Base-by-base conservation (phyloP, 768 basidiomycete genomes). In the Tricholoma terreum region DNA sequence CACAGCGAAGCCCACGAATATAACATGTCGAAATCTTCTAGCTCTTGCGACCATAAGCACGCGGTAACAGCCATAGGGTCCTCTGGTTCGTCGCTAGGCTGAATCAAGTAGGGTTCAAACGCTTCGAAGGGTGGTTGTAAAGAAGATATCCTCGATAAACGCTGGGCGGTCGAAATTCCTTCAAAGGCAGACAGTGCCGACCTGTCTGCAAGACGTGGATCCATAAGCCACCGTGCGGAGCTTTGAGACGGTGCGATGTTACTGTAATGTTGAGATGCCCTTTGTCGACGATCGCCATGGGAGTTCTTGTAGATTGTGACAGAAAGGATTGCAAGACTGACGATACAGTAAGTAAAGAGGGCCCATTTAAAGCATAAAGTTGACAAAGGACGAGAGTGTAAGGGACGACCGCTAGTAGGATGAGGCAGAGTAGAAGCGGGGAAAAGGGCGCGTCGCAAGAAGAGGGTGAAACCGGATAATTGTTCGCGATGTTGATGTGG, bases 11-110 rank as follows among this genome's bases (percentile, higher is more conserved):
- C 68, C 74, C 81, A 80, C 0, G 56, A 54, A 17, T 73, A 59
- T 0, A 80, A 58, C 14, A 63, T 53, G 14, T 72, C 70, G 14
- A 83, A 17, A 3, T 68, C 67, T 21, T 67, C 63, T 12, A 49
- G 53, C 48, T 79, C 78, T 11, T 69, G 60, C 12, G 72, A 66
- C 83, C 83, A 84, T 15, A 82, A 64, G 64, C 83, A 84, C 35
- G 82, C 83, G 0, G 81, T 75, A 17, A 79, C 64, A 33, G 52
- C 56, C 12, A 46, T 54, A 31, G 55, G 58, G 42, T 63, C 61
- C 6, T 40, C 7, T 21, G 48, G 52, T 48, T 54, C 52, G 33
- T 58, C 46, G 6, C 63, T 65, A 59, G 61, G 24, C 7, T 31
- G 67, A 17, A 77, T 56, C 12, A 76, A 59, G 51, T 74, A 78